A percentile compares a stretch with the other conserved stretches of the same genome.
These are phyloP conservation scores for Tetrapisispora fleetii DNA, from an alignment of 805 yeast genomes.

Conservation along the genomic window DNA sequence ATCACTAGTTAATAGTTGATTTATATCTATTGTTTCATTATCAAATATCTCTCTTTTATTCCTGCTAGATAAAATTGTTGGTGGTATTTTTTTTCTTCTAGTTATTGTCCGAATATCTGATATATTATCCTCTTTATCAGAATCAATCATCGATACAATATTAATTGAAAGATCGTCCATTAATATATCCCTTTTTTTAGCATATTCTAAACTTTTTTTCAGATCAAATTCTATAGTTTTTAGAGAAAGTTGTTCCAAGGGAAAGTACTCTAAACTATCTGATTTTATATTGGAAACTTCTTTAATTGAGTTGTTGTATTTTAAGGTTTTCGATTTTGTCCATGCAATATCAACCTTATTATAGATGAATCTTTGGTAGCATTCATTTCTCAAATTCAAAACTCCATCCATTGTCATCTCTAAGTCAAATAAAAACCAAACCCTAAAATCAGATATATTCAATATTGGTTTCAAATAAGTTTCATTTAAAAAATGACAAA, in stretches of 20 bases:
- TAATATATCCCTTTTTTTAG: background rate
- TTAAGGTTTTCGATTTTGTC: conserved; percentile 11
- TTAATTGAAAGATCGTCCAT: conserved; percentile 6
- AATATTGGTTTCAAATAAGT: background rate
- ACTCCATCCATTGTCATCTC: conserved; percentile 20
- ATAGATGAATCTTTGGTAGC: conserved; percentile 22
- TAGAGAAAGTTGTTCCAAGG: conserved; percentile 3
- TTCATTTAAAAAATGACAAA: conserved; percentile 13
- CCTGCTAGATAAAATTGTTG: conserved; percentile 11
- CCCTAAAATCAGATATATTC: conserved; percentile 6
- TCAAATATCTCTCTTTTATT: conserved; percentile 16
- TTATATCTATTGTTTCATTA: conserved; percentile 51
- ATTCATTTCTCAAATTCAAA: conserved; percentile 22
- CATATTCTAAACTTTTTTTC: background rate
- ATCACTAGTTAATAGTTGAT: conserved; percentile 33
- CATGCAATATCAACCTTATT: conserved; percentile 14
- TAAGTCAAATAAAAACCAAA: conserved; percentile 28
- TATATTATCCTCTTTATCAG: conserved; percentile 7
- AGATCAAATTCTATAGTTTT: background rate
- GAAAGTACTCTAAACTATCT: conserved; percentile 6
- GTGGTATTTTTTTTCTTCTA: conserved; percentile 9
- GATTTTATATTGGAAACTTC: background rate
- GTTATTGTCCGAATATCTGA: background rate
- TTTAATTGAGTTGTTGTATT: background rate
- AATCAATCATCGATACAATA: conserved; percentile 5